Evolutionary conservation across 371 early-diverging fungal genomes (phyloP).

Genomic region (Apophysomyces elegans): DNA sequence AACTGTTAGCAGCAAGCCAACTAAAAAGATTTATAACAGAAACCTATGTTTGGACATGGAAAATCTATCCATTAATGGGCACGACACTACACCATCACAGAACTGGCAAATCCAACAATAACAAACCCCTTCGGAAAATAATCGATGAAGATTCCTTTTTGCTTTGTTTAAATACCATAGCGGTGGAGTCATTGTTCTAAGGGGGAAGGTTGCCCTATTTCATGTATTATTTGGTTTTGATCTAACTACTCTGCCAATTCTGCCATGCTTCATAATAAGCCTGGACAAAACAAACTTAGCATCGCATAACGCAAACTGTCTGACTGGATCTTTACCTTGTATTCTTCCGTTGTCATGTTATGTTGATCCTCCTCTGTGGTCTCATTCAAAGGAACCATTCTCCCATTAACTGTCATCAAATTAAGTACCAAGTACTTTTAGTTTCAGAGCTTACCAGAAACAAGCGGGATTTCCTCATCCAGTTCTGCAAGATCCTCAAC

Average conservation of each 20-base stretch:
- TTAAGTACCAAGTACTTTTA: not conserved
- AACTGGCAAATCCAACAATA: not conserved
- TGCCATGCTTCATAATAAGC: constrained; percentile 59
- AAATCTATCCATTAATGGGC: not conserved
- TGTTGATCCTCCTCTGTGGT: constrained; percentile 61
- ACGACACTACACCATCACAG: not conserved
- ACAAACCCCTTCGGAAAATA: not conserved
- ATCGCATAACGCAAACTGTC: not conserved
- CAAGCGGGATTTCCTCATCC: constrained; percentile 47
- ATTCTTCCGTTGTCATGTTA: constrained; percentile 65
- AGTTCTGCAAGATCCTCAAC: constrained; percentile 38
- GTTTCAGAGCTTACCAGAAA: constrained; percentile 37
- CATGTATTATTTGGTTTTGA: not conserved
- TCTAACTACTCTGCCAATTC: constrained; percentile 41
- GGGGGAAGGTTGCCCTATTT: not conserved
- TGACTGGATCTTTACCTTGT: constrained; percentile 35
- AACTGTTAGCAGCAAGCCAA: not conserved
- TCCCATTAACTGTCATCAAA: constrained; percentile 42
- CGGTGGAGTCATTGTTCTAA: not conserved
- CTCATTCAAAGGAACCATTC: constrained; percentile 57
- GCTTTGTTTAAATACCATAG: no score
- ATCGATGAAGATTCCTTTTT: not conserved
- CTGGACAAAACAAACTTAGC: constrained; percentile 19
- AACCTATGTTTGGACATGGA: not conserved
- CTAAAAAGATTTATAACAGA: not conserved